Conservation (phyloP, 306 rosid species). For the Amphicarpaea edgeworthii region DNA sequence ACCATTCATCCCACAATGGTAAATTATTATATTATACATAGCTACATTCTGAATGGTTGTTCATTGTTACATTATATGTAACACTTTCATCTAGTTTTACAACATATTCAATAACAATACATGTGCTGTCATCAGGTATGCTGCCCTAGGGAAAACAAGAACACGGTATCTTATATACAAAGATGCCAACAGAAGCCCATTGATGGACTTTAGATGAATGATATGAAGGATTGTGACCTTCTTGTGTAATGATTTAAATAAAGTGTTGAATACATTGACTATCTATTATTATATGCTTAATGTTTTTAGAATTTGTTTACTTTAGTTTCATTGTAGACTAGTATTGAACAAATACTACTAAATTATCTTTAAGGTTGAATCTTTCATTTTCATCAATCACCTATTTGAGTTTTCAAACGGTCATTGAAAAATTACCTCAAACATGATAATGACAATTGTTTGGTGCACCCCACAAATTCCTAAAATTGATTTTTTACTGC, state of each 20-base stretch:
- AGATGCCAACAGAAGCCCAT: conserved; percentile 82
- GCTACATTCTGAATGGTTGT: background rate
- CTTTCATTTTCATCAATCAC: background rate
- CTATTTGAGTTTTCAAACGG: conserved; percentile 16
- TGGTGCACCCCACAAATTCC: no score
- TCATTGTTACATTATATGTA: conserved; percentile 17
- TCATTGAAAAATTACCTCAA: background rate
- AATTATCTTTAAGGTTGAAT: background rate
- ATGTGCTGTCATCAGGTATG: conserved; percentile 74
- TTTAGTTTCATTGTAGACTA: background rate
- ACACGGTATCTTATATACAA: conserved; percentile 92
- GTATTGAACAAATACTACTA: background rate
- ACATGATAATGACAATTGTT: background rate
- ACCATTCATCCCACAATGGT: conserved; percentile 98
- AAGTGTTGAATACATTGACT: conserved; percentile 20
- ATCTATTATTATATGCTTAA: background rate
- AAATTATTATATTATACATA: background rate
- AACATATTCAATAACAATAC: conserved; percentile 3
- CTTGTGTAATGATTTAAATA: conserved; percentile 31
- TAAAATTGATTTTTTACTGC: no score
- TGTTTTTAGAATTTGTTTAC: conserved; percentile 25
- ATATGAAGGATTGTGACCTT: conserved; percentile 26
- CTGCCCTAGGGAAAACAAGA: conserved; percentile 83
- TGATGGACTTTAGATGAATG: conserved; percentile 41
- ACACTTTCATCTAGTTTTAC: conserved; percentile 26